Base-by-base conservation (phyloP, 78 protist species). In the Bigelowiella natans region DNA sequence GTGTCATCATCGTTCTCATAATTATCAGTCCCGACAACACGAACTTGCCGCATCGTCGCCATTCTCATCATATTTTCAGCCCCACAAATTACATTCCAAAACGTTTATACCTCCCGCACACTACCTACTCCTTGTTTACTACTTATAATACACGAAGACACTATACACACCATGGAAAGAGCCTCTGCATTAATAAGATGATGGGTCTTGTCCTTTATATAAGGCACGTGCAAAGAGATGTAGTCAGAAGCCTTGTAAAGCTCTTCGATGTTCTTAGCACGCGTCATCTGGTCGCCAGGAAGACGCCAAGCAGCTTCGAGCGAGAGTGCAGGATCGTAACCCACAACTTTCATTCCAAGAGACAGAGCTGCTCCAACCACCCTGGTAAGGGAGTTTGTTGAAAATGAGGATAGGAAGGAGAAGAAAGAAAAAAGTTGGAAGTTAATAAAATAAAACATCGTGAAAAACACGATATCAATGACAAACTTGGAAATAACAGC, bases 331-430 rank as follows among this genome's bases (percentile, higher is more conserved):
- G 88, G 88, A 39, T 85, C 88, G 2, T 7, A 85, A 29, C 88
- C 88, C 1, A 85, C 88, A 1, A 85, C 88, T 1, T 85, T 85
- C 88, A 85, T 85, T 31, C 88, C 88, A 1, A 85, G 88, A 29
- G 88, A 31, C 51, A 85, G 88, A 2, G 88, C 88, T 1, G 88
- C 30, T 31, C 36, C 88, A 11, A 36, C 88, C 2, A 85, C 88
- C 31, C 30, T 85, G 38, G 85, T 36, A n/a, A n/a, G n/a, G n/a
- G 73, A 7, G 73, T 7, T 7, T 18, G 73, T 18, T 7, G 73
- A 51, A 18, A 18, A 51, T 26, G 18, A 51, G 7, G 73, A 51
- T 7, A 51, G 73, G 73, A 51, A 7, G 73, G 18, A 18, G 73
- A 51, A 18, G 73, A 51, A 51, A 51, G 18, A 26, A 7, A 51